Evolutionary conservation across 2,329 filamentous ascomycete genomes (phyloP).

Genomic region (Aureobasidium sp.): DNA sequence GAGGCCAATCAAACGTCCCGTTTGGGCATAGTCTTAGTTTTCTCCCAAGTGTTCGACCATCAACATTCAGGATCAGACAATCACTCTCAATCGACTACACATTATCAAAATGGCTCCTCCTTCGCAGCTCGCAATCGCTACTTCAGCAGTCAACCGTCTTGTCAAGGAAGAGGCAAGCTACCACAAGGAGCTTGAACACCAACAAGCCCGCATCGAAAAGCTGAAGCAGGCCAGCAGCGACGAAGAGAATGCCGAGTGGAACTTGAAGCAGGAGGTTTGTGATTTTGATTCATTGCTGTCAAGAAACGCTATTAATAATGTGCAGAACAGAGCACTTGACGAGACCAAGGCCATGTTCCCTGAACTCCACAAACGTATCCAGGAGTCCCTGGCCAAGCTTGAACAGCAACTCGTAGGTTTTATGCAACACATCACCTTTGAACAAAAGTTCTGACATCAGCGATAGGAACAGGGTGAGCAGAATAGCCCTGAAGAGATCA

Average conservation of each 20-base stretch:
- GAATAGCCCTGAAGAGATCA: conserved; percentile 33
- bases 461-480: conserved; percentile 31
- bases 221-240: conserved; percentile 48
- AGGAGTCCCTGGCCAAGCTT: conserved; percentile 60
- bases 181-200: conserved; percentile 71
- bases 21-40: neutral
- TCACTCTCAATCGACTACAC: neutral
- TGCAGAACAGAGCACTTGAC: conserved; percentile 67
- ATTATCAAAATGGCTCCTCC: conserved; percentile 60
- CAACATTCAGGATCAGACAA: neutral
- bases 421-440: neutral
- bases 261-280: conserved; percentile 77
- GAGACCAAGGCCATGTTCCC: conserved; percentile 81
- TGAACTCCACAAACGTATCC: conserved; percentile 61
- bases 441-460: conserved; percentile 10
- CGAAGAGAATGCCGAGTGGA: conserved; percentile 66
- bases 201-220: conserved; percentile 62
- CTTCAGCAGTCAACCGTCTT: conserved; percentile 68
- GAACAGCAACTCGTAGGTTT: conserved; percentile 61
- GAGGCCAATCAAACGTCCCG: neutral
- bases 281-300: neutral
- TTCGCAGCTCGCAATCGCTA: conserved; percentile 68
- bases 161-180: conserved; percentile 90
- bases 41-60: neutral
- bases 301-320: neutral